These are phyloP conservation scores for Talaromyces liani DNA, from an alignment of 495 filamentous ascomycete genomes.

Conservation along the genomic window DNA sequence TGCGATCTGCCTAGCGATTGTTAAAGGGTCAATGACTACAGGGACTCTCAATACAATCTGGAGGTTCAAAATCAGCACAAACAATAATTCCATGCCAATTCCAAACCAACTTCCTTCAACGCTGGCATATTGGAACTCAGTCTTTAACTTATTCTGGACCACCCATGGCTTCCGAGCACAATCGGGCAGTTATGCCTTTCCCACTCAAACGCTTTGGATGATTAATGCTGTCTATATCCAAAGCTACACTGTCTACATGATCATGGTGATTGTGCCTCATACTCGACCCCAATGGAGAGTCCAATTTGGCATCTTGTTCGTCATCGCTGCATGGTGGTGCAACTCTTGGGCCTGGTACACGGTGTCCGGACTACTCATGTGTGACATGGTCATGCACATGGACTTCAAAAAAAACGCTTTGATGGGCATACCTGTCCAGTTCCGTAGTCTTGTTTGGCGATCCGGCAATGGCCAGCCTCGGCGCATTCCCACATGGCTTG, in stretches of 20 bases:
- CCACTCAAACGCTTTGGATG: constrained; percentile 26
- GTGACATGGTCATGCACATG: constrained; percentile 28
- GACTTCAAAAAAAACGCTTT: constrained; percentile 17
- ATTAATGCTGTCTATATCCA: constrained; percentile 25
- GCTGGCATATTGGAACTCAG: constrained; percentile 25
- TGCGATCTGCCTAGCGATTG: constrained; percentile 17
- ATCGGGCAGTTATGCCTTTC: constrained; percentile 24
- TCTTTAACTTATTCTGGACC: constrained; percentile 32
- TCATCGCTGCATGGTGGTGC: constrained; percentile 31
- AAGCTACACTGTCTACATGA: constrained; percentile 29
- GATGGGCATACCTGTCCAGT: constrained; percentile 12
- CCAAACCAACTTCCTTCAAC: constrained; percentile 19
- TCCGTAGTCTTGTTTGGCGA: neutral
- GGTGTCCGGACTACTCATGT: constrained; percentile 24
- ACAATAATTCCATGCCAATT: constrained; percentile 17
- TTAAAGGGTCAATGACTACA: constrained; percentile 9
- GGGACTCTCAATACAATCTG: constrained; percentile 14
- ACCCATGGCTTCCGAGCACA: constrained; percentile 16
- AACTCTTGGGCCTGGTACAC: constrained; percentile 30
- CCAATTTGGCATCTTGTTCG: constrained; percentile 19
- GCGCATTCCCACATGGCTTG: constrained; percentile 15
- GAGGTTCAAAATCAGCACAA: constrained; percentile 15
- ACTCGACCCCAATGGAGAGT: constrained; percentile 25
- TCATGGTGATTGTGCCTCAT: constrained; percentile 29
- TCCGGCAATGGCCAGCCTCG: neutral